phyloP scores from a whole-genome alignment of 192 early-diverging fungal genomes.

The Rhizophagus clarus region DNA sequence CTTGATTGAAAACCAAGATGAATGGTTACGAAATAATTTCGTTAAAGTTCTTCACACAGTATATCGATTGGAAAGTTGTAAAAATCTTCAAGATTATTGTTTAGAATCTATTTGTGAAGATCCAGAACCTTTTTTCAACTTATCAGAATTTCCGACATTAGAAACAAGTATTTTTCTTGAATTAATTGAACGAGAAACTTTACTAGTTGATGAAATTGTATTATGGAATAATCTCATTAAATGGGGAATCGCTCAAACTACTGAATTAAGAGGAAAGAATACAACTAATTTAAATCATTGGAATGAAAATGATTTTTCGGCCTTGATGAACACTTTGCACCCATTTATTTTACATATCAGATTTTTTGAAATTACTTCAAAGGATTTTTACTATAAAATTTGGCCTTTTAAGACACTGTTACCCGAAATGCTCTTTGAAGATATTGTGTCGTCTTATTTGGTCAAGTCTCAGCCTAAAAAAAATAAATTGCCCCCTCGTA shows the following conservation, averaged over 20 bases:
- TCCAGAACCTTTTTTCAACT: slow-evolving; percentile 16
- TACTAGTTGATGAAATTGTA: slow-evolving; percentile 18
- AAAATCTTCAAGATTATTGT: slow-evolving; percentile 14
- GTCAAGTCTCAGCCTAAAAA: neutral
- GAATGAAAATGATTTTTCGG: neutral
- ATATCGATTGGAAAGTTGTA: neutral
- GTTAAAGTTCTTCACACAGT: slow-evolving; percentile 4
- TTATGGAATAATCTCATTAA: slow-evolving; percentile 24
- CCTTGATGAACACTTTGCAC: neutral
- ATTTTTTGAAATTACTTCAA: slow-evolving; percentile 22
- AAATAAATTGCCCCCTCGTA: neutral
- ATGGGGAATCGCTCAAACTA: slow-evolving; percentile 19
- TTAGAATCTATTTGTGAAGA: slow-evolving; percentile 4
- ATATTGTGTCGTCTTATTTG: neutral
- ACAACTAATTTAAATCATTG: neutral
- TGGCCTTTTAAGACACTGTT: neutral
- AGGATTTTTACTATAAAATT: neutral
- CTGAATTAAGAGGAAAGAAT: neutral
- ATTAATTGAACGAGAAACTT: neutral
- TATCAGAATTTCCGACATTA: neutral
- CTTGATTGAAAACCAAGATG: slow-evolving; percentile 14
- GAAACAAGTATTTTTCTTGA: slow-evolving; percentile 12
- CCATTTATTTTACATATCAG: neutral
- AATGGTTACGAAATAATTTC: slow-evolving; percentile 16
- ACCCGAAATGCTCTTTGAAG: neutral